A percentile compares a stretch with the other conserved stretches of the same genome.
Conservation (phyloP, 192 early-diverging fungal species). For the Oehlia diaphana region DNA sequence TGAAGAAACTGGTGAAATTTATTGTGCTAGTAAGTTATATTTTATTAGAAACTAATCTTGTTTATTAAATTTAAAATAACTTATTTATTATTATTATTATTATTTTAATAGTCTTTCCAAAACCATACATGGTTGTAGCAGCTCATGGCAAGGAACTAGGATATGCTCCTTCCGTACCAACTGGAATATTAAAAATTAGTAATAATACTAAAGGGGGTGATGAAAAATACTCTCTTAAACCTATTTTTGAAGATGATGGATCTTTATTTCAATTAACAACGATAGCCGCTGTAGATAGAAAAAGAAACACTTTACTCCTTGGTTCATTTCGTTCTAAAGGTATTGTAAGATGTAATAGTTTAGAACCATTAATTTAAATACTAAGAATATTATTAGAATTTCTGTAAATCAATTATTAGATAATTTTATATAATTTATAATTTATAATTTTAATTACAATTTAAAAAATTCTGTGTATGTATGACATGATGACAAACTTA, state of each 20-base stretch:
- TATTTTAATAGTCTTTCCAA: not conserved
- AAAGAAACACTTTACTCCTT: conserved; percentile 34
- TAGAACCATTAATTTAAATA: not conserved
- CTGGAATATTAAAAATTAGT: conserved; percentile 31
- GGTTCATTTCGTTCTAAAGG: conserved; percentile 27
- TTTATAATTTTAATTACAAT: no score
- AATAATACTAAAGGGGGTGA: conserved; percentile 14
- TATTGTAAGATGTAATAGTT: conserved; percentile 19
- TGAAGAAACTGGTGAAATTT: conserved; percentile 22
- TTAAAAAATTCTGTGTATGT: no score
- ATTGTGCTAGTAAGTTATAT: conserved; percentile 2
- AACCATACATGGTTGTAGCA: not conserved
- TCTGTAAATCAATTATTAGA: no score
- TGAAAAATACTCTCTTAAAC: conserved; percentile 26
- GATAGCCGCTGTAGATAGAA: conserved; percentile 35
- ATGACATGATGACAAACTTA: no score
- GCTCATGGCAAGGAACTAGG: not conserved
- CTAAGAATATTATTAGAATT: no score
- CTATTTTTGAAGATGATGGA: conserved; percentile 35
- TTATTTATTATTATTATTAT: no score
- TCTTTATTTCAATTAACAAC: conserved; percentile 28
- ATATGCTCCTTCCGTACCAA: not conserved
- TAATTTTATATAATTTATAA: no score
- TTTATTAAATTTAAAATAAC: not conserved
- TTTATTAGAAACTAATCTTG: not conserved